These are phyloP conservation scores for Phytophthora pini DNA, from an alignment of 352 stramenopile species.

Conservation along the genomic window DNA sequence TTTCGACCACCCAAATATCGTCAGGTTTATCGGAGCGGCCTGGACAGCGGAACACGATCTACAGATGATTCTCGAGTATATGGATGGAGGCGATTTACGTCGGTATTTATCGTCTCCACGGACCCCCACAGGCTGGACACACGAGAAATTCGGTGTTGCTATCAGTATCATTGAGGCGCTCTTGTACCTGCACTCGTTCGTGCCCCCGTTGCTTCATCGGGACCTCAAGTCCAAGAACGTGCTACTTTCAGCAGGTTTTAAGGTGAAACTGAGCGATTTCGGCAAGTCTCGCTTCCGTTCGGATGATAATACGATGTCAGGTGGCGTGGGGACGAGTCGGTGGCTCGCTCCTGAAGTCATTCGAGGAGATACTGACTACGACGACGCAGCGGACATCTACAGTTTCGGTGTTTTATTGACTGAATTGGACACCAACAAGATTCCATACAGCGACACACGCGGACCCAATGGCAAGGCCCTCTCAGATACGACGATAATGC, in stretches of 20 bases:
- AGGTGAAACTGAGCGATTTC: constrained; percentile 38
- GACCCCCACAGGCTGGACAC: constrained; percentile 17
- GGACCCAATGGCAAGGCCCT: constrained; percentile 42
- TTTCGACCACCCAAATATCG: constrained; percentile 49
- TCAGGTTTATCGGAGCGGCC: constrained; percentile 41
- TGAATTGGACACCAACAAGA: constrained; percentile 52
- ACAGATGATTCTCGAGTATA: constrained; percentile 47
- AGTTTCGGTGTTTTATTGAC: constrained; percentile 49
- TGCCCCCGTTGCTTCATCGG: constrained; percentile 49
- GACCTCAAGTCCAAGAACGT: constrained; percentile 68
- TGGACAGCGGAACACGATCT: constrained; percentile 49
- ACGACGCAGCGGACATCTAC: constrained; percentile 57
- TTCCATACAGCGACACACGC: constrained; percentile 42
- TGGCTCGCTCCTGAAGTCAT: constrained; percentile 64
- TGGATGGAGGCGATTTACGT: constrained; percentile 45
- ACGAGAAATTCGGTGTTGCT: constrained; percentile 36
- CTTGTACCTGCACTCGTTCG: constrained; percentile 47
- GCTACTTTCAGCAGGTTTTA: constrained; percentile 32
- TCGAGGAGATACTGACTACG: constrained; percentile 51
- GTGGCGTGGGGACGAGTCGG: constrained; percentile 55
- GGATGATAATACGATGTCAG: constrained; percentile 36
- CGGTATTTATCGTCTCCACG: constrained; percentile 19
- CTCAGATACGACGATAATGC: constrained; percentile 53
- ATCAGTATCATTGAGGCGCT: constrained; percentile 44
- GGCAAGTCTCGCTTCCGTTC: constrained; percentile 27